Percentiles rank a stretch among this genome's conserved stretches.
Conservation (phyloP, 2,329 filamentous ascomycete genomes). For the Boeremia exigua region DNA sequence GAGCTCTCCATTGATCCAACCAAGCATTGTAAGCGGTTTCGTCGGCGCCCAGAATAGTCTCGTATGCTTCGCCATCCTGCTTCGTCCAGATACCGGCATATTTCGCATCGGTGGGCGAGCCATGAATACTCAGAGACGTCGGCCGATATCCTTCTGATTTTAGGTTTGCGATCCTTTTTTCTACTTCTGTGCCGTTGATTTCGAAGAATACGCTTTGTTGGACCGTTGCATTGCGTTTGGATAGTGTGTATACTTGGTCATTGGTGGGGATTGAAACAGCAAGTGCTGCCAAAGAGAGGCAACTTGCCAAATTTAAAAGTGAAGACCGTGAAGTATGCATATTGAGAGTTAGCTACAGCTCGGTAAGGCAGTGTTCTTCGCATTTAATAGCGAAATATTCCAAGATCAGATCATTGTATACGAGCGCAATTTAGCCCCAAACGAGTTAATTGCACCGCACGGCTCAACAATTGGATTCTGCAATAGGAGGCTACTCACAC, state of each 20-base stretch:
- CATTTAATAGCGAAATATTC: background rate
- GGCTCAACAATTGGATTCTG: background rate
- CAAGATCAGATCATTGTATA: background rate
- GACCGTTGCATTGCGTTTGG: slow-evolving; percentile 17
- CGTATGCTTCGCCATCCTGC: slow-evolving; percentile 19
- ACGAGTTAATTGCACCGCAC: slow-evolving; percentile 1
- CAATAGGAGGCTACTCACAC: slow-evolving; percentile 1
- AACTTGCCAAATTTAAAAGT: background rate
- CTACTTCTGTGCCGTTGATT: slow-evolving; percentile 10
- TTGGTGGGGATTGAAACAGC: slow-evolving; percentile 14
- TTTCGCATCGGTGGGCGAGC: slow-evolving; percentile 18
- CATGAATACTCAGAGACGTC: slow-evolving; percentile 24
- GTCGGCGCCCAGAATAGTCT: slow-evolving; percentile 23
- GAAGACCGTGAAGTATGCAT: slow-evolving; percentile 18
- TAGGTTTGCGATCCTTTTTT: slow-evolving; percentile 12
- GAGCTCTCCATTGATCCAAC: slow-evolving; percentile 21
- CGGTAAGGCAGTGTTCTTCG: background rate
- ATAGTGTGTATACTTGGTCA: background rate
- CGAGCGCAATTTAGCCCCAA: background rate
- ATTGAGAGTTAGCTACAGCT: background rate
- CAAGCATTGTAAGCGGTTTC: slow-evolving; percentile 24
- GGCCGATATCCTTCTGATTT: slow-evolving; percentile 25
- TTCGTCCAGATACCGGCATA: slow-evolving; percentile 30
- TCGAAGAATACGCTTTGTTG: slow-evolving; percentile 21
- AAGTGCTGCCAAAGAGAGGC: slow-evolving; percentile 15